phyloP scores from a whole-genome alignment of 1,139 yeast species.

The Debaryomyces psychrophilus region DNA sequence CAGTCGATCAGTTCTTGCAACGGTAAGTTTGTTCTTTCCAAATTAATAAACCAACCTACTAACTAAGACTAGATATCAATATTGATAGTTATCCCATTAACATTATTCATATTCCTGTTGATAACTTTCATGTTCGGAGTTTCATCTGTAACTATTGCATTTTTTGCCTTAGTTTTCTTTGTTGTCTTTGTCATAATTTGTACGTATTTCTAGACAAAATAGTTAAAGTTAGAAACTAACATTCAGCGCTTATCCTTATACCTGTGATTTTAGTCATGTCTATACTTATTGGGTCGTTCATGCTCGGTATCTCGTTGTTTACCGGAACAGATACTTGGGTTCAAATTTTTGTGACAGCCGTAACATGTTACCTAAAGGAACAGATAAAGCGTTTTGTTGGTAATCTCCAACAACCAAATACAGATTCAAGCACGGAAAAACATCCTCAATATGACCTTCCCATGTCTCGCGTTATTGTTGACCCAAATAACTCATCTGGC shows the following conservation, averaged over 20 bases:
- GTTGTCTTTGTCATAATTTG: slow-evolving; percentile 19
- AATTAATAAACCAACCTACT: not conserved
- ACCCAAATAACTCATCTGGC: not conserved
- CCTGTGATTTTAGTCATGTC: slow-evolving; percentile 13
- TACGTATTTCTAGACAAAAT: slow-evolving; percentile 16
- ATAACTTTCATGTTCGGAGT: slow-evolving; percentile 23
- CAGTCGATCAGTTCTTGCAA: slow-evolving; percentile 1
- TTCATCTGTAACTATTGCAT: slow-evolving; percentile 21
- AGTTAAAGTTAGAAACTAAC: slow-evolving; percentile 8
- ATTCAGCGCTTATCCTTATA: slow-evolving; percentile 15
- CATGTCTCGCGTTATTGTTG: slow-evolving; percentile 2
- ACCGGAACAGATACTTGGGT: slow-evolving; percentile 4
- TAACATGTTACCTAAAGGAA: slow-evolving; percentile 1
- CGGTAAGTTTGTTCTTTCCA: slow-evolving; percentile 1
- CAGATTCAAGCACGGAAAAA: not conserved
- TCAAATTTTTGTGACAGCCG: not conserved
- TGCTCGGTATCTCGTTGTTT: slow-evolving; percentile 9
- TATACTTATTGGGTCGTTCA: slow-evolving; percentile 9
- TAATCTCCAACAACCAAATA: not conserved
- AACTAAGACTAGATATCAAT: slow-evolving; percentile 4
- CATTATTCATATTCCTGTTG: slow-evolving; percentile 3
- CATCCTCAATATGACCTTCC: slow-evolving; percentile 2
- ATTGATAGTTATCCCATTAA: slow-evolving; percentile 7
- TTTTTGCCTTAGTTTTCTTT: slow-evolving; percentile 15
- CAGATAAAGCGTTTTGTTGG: slow-evolving; percentile 10